These are phyloP conservation scores for Psilocybe sp. DNA, from an alignment of 768 basidiomycete genomes.

Conservation along the genomic window DNA sequence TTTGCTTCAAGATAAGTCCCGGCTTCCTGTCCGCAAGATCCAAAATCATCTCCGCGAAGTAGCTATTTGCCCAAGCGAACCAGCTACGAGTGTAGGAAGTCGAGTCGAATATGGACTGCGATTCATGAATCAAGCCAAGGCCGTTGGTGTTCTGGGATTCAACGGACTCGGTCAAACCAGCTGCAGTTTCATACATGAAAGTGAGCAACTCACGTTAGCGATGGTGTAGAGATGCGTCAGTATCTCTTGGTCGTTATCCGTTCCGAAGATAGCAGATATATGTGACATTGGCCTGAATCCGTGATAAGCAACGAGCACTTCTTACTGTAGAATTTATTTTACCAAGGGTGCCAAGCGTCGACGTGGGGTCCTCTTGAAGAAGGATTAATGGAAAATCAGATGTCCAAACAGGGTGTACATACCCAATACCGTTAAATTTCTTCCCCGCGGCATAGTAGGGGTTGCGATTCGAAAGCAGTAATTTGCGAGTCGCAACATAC, in stretches of 20 bases:
- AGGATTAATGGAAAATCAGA: background rate
- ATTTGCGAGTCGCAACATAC: constrained; percentile 62
- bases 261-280: constrained; percentile 70
- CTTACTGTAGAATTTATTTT: constrained; percentile 7
- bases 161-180: constrained; percentile 2
- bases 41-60: constrained; percentile 79
- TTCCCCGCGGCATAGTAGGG: constrained; percentile 68
- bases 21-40: constrained; percentile 77
- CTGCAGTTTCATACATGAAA: background rate
- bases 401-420: constrained; percentile 15
- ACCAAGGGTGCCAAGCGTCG: constrained; percentile 72
- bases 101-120: constrained; percentile 57
- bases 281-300: constrained; percentile 72
- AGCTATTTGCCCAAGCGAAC: constrained; percentile 86
- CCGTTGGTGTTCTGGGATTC: constrained; percentile 60
- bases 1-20: constrained; percentile 55
- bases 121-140: constrained; percentile 78
- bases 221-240: constrained; percentile 58
- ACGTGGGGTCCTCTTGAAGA: constrained; percentile 71
- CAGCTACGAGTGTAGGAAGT: constrained; percentile 65
- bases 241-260: constrained; percentile 71
- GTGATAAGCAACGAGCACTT: background rate
- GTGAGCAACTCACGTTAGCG: constrained; percentile 52
- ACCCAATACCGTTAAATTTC: constrained; percentile 71
- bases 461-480: constrained; percentile 60